These are phyloP conservation scores for Aspergillus wentii DNA, from an alignment of 495 filamentous ascomycete species.

Conservation along the genomic window DNA sequence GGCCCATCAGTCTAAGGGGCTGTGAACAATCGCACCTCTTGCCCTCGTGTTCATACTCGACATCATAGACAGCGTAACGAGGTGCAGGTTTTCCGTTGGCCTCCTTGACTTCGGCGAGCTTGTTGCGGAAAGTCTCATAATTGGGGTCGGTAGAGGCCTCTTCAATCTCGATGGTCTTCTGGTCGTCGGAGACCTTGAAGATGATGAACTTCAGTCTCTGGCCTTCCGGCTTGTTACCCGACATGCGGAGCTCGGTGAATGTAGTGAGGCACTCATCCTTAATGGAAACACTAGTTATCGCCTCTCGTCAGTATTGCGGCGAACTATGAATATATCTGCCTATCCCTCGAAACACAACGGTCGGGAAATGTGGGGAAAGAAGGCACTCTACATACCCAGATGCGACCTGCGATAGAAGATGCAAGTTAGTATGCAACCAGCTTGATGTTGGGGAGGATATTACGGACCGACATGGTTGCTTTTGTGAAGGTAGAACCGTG, in stretches of 20 bases:
- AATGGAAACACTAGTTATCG: slow-evolving; percentile 63
- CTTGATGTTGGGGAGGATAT: neutral
- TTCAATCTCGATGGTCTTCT: slow-evolving; percentile 80
- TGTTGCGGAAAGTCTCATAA: slow-evolving; percentile 75
- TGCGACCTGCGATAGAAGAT: slow-evolving; percentile 30
- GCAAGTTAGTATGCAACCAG: slow-evolving; percentile 10
- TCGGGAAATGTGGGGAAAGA: slow-evolving; percentile 9
- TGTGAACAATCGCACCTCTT: slow-evolving; percentile 63
- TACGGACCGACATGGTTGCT: slow-evolving; percentile 40
- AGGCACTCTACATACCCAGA: slow-evolving; percentile 34
- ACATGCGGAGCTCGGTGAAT: slow-evolving; percentile 90
- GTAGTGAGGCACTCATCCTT: slow-evolving; percentile 70
- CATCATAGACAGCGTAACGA: slow-evolving; percentile 91
- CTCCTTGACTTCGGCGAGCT: slow-evolving; percentile 64
- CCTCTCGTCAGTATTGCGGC: slow-evolving; percentile 15
- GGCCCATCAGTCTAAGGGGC: neutral
- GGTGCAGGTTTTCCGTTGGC: slow-evolving; percentile 63
- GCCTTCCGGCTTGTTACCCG: slow-evolving; percentile 68
- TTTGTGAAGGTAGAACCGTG: slow-evolving; percentile 13
- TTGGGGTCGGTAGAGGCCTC: slow-evolving; percentile 61
- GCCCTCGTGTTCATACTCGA: slow-evolving; percentile 86
- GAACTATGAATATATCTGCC: no score
- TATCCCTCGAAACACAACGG: neutral
- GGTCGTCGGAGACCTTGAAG: slow-evolving; percentile 93
- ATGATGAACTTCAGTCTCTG: slow-evolving; percentile 84